phyloP scores from a whole-genome alignment of 2,329 filamentous ascomycete species.

The Raffaelea arxii region DNA sequence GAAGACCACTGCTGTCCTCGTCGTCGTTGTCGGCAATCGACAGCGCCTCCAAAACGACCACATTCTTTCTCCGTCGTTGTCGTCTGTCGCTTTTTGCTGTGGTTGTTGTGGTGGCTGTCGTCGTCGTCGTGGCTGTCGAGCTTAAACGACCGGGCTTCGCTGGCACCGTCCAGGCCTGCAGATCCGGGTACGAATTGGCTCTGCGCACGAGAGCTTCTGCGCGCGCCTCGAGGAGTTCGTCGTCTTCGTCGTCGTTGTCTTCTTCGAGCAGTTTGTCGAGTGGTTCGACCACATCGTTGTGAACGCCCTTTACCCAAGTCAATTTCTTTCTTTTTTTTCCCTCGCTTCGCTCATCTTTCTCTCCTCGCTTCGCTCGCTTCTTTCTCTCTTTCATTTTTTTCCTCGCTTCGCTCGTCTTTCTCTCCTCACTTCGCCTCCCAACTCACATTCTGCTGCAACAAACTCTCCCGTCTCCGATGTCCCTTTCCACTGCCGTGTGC shows the following conservation, averaged over 20 bases:
- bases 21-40: slow-evolving; percentile 23
- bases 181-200: slow-evolving; percentile 70
- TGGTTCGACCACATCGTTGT: slow-evolving; percentile 42
- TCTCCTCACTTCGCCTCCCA: too few relatives aligned
- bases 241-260: slow-evolving; percentile 29
- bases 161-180: slow-evolving; percentile 37
- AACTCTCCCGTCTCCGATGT: slow-evolving; percentile 58
- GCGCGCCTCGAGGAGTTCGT: slow-evolving; percentile 31
- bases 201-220: slow-evolving; percentile 55
- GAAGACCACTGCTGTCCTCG: slow-evolving; percentile 2
- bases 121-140: neutral
- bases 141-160: too few relatives aligned
- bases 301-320: slow-evolving; percentile 45
- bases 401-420: too few relatives aligned
- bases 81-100: neutral
- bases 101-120: neutral
- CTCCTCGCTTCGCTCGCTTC: too few relatives aligned
- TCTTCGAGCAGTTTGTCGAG: slow-evolving; percentile 52
- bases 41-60: slow-evolving; percentile 41
- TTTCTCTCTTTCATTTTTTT: too few relatives aligned
- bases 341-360: too few relatives aligned
- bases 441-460: slow-evolving; percentile 57
- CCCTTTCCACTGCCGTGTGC: slow-evolving; percentile 34
- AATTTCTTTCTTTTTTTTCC: too few relatives aligned
- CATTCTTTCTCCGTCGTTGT: slow-evolving; percentile 21